Base-by-base conservation (phyloP, 2,329 filamentous ascomycete genomes). In the Fusarium chlamydosporum region DNA sequence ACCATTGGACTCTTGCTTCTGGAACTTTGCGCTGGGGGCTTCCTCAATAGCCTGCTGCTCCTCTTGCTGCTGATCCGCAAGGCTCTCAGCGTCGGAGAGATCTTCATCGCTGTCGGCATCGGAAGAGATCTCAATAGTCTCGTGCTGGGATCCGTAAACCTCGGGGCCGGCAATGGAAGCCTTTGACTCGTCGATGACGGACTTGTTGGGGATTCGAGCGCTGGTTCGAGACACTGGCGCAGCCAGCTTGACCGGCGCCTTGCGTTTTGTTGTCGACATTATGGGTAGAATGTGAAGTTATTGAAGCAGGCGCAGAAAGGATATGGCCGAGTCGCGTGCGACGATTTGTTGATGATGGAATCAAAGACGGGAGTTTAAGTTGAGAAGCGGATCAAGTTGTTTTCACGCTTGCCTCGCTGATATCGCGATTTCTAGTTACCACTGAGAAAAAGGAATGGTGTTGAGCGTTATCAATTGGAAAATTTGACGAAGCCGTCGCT, bases 201-300 rank as follows among this genome's bases (percentile, higher is more conserved):
- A 77, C 74, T 84, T 87, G 46, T 80, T 78, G 4, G 82, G 73
- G 18, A 81, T 76, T 75, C 86, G 87, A 60, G 86, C 86, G 74
- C 81, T 84, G 56, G 83, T 80, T 76, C 83, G 86, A 63, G 86
- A 80, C 15, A 82, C 80, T 1, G 88, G 88, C 61, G 84, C 79
- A 59, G 85, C 86, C 73, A 90, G 81, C 79, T 85, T 85, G 67
- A 83, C 82, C 63, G 86, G 80, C 59, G 84, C 81, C 83, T 89
- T 90, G 76, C 87, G 82, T 79, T 88, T 90, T 43, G 87, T 85
- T 65, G 87, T 85, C 64, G 87, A 87, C 84, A 89, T 88, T 65
- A 75, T 73, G 72, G 74, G 34, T 64, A 15, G 47, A 51, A 38
- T 53, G 46, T 54, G 50, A 59, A 56, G 51, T 42, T 40, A 31